Evolutionary conservation across 768 basidiomycete species (phyloP).

Genomic region (Ephemerocybe angulata): DNA sequence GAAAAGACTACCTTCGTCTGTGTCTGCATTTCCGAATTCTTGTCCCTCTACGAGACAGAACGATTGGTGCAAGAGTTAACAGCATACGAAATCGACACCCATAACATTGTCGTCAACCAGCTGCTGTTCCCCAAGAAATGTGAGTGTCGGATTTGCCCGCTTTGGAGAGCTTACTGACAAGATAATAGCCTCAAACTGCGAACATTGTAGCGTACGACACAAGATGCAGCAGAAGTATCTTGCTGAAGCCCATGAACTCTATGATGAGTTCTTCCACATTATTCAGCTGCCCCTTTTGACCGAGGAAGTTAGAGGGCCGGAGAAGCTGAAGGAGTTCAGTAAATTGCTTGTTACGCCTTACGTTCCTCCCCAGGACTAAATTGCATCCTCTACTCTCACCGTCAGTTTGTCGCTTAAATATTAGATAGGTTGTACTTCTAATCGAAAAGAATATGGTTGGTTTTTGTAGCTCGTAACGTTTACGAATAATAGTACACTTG

Average conservation of each 20-base stretch:
- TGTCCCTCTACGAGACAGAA: slow-evolving; percentile 98
- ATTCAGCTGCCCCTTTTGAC: slow-evolving; percentile 89
- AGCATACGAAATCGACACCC: slow-evolving; percentile 94
- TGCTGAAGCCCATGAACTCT: slow-evolving; percentile 92
- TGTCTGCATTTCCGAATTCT: slow-evolving; percentile 97
- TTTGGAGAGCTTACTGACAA: too few species aligned
- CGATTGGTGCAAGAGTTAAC: slow-evolving; percentile 94
- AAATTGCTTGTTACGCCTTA: slow-evolving; percentile 87
- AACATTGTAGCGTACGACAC: slow-evolving; percentile 90
- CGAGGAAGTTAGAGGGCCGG: slow-evolving; percentile 94
- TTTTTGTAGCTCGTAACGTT: too few species aligned
- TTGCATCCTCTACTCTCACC: neutral
- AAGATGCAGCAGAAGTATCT: slow-evolving; percentile 99
- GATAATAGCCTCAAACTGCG: slow-evolving; percentile 78
- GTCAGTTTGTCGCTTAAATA: neutral
- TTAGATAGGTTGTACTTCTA: neutral
- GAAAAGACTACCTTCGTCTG: slow-evolving; percentile 99
- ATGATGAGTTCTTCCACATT: slow-evolving; percentile 98
- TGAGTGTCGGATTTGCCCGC: too few species aligned
- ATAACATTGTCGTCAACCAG: slow-evolving; percentile 98
- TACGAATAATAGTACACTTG: too few species aligned
- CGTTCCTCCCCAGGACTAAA: slow-evolving; percentile 50
- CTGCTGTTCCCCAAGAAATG: slow-evolving; percentile 89
- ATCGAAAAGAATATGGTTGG: neutral
- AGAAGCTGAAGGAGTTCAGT: slow-evolving; percentile 90